A percentile compares a stretch with the other conserved stretches of the same genome.
phyloP scores from a whole-genome alignment of 352 stramenopile species.

The Globisporangium apiculatum region DNA sequence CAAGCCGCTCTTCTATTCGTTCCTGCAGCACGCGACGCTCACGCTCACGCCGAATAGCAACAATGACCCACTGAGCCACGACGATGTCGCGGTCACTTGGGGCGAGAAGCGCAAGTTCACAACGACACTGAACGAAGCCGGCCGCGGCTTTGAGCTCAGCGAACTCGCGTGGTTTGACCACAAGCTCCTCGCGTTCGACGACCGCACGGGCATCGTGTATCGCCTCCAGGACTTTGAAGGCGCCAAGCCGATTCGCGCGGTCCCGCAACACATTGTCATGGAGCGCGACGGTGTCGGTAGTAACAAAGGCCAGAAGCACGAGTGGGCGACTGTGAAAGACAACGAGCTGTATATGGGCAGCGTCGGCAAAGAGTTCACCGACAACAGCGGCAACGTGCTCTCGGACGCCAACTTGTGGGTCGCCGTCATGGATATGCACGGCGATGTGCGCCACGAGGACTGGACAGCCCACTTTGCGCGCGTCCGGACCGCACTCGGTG shows the following conservation, averaged over 20 bases:
- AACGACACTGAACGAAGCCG: constrained; percentile 91
- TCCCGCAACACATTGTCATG: constrained; percentile 95
- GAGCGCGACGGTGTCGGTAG: constrained; percentile 92
- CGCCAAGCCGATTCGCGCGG: constrained; percentile 68
- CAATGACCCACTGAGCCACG: constrained; percentile 27
- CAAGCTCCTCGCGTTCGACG: constrained; percentile 94
- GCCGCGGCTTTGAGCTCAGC: constrained; percentile 94
- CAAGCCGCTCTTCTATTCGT: constrained; percentile 89
- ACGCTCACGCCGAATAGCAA: constrained; percentile 29
- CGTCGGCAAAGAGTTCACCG: constrained; percentile 93
- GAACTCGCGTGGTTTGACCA: constrained; percentile 88
- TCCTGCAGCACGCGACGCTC: constrained; percentile 88
- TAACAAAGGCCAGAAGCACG: constrained; percentile 98
- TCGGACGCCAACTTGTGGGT: constrained; percentile 98
- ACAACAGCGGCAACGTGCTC: constrained; percentile 87
- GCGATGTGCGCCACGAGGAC: constrained; percentile 86
- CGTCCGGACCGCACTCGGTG: constrained; percentile 89
- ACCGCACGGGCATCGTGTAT: constrained; percentile 98
- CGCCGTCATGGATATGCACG: constrained; percentile 80
- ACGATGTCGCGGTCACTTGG: constrained; percentile 55
- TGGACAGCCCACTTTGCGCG: constrained; percentile 92
- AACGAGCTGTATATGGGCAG: constrained; percentile 96
- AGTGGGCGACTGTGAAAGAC: constrained; percentile 99
- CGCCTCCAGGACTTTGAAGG: constrained; percentile 89
- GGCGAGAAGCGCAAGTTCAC: constrained; percentile 68